These are phyloP conservation scores for Aspergillus puulaauensis DNA, from an alignment of 2,329 filamentous ascomycete genomes.

Conservation along the genomic window DNA sequence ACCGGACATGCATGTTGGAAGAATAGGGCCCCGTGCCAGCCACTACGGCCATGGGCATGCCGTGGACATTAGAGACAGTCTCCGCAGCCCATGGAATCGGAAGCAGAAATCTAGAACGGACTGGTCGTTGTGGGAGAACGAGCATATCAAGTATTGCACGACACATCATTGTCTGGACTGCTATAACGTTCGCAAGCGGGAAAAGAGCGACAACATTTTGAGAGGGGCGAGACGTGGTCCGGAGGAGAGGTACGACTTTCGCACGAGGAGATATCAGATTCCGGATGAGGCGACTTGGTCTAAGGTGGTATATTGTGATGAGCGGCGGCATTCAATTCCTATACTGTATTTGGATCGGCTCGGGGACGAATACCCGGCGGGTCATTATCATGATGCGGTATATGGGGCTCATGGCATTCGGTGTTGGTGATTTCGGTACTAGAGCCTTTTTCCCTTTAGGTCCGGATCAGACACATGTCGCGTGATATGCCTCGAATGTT, in stretches of 20 bases:
- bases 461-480: slow-evolving; percentile 23
- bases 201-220: slow-evolving; percentile 15
- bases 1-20: slow-evolving; percentile 44
- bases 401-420: slow-evolving; percentile 15
- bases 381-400: slow-evolving; percentile 24
- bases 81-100: not conserved
- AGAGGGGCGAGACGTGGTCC: slow-evolving; percentile 21
- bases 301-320: slow-evolving; percentile 29
- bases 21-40: slow-evolving; percentile 7
- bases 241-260: slow-evolving; percentile 33
- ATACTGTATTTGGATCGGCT: slow-evolving; percentile 25
- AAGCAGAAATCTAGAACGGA: not conserved
- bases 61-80: not conserved
- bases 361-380: slow-evolving; percentile 20
- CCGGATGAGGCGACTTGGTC: slow-evolving; percentile 32
- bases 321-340: slow-evolving; percentile 22
- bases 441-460: not conserved
- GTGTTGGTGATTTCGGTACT: not conserved
- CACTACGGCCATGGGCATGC: not conserved
- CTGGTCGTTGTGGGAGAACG: not conserved
- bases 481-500: slow-evolving; percentile 38
- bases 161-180: not conserved
- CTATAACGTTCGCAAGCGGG: not conserved
- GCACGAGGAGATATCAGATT: slow-evolving; percentile 29
- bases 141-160: not conserved